phyloP scores from a whole-genome alignment of 441 rosid species.

The Viola pubescens region DNA sequence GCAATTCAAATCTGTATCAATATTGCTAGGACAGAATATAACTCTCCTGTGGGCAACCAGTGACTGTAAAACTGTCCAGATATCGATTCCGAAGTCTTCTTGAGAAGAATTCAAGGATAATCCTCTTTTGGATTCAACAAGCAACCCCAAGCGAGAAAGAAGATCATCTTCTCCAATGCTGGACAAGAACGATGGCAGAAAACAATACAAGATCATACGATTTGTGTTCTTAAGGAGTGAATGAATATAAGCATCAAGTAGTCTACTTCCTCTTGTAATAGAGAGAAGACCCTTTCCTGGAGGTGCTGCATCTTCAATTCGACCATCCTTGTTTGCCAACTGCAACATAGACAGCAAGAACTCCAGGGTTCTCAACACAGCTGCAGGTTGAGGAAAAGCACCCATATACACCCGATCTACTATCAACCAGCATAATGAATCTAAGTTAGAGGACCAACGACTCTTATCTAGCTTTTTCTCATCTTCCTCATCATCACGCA shows the following conservation, averaged over 20 bases:
- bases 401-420: constrained; percentile 99
- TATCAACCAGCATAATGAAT: constrained; percentile 92
- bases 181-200: constrained; percentile 87
- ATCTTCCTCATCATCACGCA: constrained; percentile 99
- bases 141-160: constrained; percentile 72
- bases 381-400: constrained; percentile 88
- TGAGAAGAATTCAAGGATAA: constrained; percentile 35
- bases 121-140: constrained; percentile 64
- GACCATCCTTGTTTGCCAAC: constrained; percentile 96
- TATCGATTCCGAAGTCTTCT: constrained; percentile 81
- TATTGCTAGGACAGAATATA: constrained; percentile 93
- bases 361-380: constrained; percentile 80
- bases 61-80: constrained; percentile 80
- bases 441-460: constrained; percentile 93
- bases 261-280: constrained; percentile 76
- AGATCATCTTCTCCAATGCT: constrained; percentile 86
- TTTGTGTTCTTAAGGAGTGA: constrained; percentile 92
- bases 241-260: constrained; percentile 88
- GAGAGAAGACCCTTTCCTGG: constrained; percentile 89
- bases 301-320: constrained; percentile 89
- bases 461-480: constrained; percentile 85
- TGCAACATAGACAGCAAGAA: constrained; percentile 98
- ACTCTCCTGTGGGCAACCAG: constrained; percentile 87
- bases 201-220: constrained; percentile 88
- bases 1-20: constrained; percentile 92